A percentile compares a stretch with the other conserved stretches of the same genome.
Conservation (phyloP, 306 rosid genomes). For the Begonia peltatifolia region DNA sequence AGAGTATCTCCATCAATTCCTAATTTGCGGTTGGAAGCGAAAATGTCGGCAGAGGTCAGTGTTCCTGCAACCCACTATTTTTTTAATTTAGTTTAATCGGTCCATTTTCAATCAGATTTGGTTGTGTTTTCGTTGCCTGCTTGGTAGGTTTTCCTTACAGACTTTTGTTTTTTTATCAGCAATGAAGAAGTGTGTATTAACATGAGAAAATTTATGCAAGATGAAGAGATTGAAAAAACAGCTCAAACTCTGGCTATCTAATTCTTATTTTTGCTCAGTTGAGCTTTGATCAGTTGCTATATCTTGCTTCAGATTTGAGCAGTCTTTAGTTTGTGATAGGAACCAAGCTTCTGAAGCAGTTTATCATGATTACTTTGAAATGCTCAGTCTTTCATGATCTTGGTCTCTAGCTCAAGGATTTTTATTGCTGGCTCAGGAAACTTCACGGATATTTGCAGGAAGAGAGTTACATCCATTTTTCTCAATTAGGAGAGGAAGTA, state of each 20-base stretch:
- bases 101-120: background rate
- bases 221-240: too few relatives aligned
- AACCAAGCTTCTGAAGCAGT: too few relatives aligned
- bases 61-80: background rate
- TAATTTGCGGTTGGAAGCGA: constrained; percentile 53
- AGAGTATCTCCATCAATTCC: constrained; percentile 23
- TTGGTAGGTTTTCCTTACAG: background rate
- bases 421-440: constrained; percentile 38
- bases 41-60: constrained; percentile 52
- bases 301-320: too few relatives aligned
- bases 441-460: constrained; percentile 55
- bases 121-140: background rate
- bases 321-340: too few relatives aligned
- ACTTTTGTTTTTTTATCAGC: too few relatives aligned
- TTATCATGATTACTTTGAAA: background rate
- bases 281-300: too few relatives aligned
- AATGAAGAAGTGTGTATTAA: too few relatives aligned
- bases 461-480: constrained; percentile 63
- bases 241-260: too few relatives aligned
- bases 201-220: too few relatives aligned
- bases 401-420: constrained; percentile 6
- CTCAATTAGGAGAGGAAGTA: constrained; percentile 29
- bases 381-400: background rate
- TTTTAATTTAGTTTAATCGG: background rate
- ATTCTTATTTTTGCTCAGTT: too few relatives aligned